Evolutionary conservation across 1,284 basidiomycete genomes (phyloP), one percentile per base, ranked within the genome.

Genomic region (Ceratobasidium papillatum): DNA sequence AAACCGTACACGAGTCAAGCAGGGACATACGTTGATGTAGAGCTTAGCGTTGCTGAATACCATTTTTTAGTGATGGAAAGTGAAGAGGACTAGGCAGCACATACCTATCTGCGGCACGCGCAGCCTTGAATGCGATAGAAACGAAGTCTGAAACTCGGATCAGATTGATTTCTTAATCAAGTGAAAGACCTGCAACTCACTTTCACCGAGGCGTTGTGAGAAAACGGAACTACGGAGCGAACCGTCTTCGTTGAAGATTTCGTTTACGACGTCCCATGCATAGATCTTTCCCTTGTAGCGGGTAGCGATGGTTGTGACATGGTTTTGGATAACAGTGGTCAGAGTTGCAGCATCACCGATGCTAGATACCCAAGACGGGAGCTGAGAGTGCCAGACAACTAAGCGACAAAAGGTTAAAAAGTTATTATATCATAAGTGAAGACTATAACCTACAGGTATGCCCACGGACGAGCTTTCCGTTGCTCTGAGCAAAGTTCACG

Each of bases 251-350:
- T 62, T 54, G 25, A 54, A 54, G 27, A 54, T 32, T 19, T 59
- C 83, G 81, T 84, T 84, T 77, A 80, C 65, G 19, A 84, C 83
- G 77, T 85, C 84, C 84, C 84, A 84, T 80, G 84, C 75, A 74
- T 84, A 84, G 38, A 74, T 59, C 62, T 74, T 74, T 2, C 73
- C 73, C 41, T 32, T 56, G 62, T 74, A 74, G 0, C 73, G 73
- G 1, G 12, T 38, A 11, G 19, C 61, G 12, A 65, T 66, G 2
- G 36, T 56, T 8, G 27, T 56, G 22, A 74, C 22, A 32, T 74
- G 73, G 62, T 65, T 74, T 22, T 74, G 61, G 17, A 74, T 64
- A 11, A 65, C 73, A 1, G 61, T 22, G 30, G 73, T 74, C 38
- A 74, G 34, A 4, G 73, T 74, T 8, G n/a, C 27, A 19, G 43